A percentile compares a stretch with the other conserved stretches of the same genome.
Conservation (phyloP, 305 asterid genomes). For the Fraxinus latifolia region DNA sequence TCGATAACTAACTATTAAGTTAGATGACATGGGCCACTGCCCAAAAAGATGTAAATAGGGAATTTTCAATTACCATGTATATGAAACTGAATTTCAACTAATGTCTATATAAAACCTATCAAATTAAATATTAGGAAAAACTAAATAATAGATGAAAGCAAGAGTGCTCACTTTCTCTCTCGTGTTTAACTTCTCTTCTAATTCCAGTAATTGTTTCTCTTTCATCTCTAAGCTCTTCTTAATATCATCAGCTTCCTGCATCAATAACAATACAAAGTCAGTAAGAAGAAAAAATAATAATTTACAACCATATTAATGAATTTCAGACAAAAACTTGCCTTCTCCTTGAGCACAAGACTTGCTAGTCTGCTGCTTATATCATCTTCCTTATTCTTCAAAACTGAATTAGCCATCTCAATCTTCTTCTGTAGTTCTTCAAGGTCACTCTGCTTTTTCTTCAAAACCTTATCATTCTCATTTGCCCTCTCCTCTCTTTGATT, state of each 20-base stretch:
- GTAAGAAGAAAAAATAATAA: constrained; percentile 16
- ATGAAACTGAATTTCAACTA: background rate
- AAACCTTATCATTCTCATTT: constrained; percentile 63
- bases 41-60: background rate
- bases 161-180: constrained; percentile 66
- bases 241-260: constrained; percentile 74
- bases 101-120: background rate
- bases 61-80: constrained; percentile 3
- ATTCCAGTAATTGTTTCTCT: constrained; percentile 66
- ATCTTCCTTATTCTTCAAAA: constrained; percentile 74
- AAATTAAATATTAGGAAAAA: background rate
- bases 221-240: constrained; percentile 59
- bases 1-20: background rate
- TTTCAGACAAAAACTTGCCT: constrained; percentile 44
- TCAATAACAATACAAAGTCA: constrained; percentile 4
- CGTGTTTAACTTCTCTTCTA: constrained; percentile 62
- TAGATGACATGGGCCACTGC: constrained; percentile 1
- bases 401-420: constrained; percentile 51
- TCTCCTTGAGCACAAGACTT: constrained; percentile 56
- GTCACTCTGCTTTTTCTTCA: constrained; percentile 68
- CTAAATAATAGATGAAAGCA: background rate
- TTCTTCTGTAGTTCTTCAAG: constrained; percentile 67
- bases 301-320: constrained; percentile 3
- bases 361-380: constrained; percentile 62
- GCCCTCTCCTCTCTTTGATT: constrained; percentile 93